phyloP scores from a whole-genome alignment of 768 basidiomycete species.

The Ephemerocybe angulata region DNA sequence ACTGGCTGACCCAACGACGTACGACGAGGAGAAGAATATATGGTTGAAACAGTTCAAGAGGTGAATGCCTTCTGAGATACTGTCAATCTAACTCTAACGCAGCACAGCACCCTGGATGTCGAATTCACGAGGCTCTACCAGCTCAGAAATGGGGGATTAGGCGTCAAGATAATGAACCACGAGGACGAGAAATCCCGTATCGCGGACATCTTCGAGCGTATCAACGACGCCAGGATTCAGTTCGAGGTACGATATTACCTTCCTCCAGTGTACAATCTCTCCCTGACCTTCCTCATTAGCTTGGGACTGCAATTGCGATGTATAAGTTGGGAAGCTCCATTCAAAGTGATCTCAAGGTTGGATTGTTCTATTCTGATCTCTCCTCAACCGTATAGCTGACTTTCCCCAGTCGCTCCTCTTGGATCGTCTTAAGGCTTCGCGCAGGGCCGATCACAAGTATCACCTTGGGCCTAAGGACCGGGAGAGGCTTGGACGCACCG shows the following conservation, averaged over 20 bases:
- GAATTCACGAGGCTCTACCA: conserved; percentile 9
- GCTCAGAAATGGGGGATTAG: conserved; percentile 9
- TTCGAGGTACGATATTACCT: conserved; percentile 12
- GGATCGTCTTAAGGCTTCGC: conserved; percentile 12
- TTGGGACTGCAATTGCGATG: conserved; percentile 8
- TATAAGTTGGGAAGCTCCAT: conserved; percentile 11
- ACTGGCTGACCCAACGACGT: neutral
- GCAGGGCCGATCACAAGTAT: conserved; percentile 12
- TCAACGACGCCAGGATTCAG: conserved; percentile 14
- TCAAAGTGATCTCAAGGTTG: no score
- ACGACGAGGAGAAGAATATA: neutral
- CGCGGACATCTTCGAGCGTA: conserved; percentile 13
- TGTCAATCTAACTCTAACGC: neutral
- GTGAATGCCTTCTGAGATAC: neutral
- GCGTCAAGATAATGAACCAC: conserved; percentile 11
- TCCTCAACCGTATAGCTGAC: neutral
- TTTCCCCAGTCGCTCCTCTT: conserved; percentile 7
- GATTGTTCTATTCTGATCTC: neutral
- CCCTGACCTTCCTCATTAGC: conserved; percentile 8
- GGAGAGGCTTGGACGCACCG: conserved; percentile 9
- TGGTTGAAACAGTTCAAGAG: conserved; percentile 10
- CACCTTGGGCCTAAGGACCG: conserved; percentile 7
- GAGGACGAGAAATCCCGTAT: conserved; percentile 16
- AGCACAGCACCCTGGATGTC: conserved; percentile 11
- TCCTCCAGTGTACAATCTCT: neutral